phyloP scores from a whole-genome alignment of 176 grass and related monocot species.

The Eragrostis curvula region DNA sequence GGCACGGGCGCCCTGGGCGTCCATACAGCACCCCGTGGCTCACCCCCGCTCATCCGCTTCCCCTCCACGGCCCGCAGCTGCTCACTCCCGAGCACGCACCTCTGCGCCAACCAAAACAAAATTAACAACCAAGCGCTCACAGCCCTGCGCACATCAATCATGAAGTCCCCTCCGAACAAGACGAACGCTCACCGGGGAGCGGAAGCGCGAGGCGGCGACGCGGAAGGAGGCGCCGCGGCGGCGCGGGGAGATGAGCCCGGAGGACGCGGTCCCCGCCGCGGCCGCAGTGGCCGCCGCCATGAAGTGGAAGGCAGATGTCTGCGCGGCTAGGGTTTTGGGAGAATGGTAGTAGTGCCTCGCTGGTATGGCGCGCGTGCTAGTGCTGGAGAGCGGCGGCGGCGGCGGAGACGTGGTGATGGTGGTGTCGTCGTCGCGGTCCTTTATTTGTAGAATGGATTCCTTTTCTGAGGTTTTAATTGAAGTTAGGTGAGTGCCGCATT shows the following conservation, averaged over 20 bases:
- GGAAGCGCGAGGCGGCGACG: constrained; percentile 39
- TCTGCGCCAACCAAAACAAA: constrained; percentile 18
- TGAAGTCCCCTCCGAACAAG: not conserved
- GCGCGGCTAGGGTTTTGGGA: constrained; percentile 33
- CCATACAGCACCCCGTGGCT: constrained; percentile 19
- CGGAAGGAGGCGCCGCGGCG: constrained; percentile 20
- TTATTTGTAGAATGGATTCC: not conserved
- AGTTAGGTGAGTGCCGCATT: not conserved
- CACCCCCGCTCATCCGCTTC: constrained; percentile 19
- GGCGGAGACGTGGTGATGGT: constrained; percentile 13
- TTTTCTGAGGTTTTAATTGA: constrained; percentile 4
- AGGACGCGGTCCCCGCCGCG: constrained; percentile 38
- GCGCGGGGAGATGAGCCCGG: constrained; percentile 36
- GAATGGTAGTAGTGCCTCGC: not conserved
- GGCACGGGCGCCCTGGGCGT: constrained; percentile 36
- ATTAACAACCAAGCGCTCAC: not conserved
- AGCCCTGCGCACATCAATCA: not conserved
- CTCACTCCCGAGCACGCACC: constrained; percentile 50
- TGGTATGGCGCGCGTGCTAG: not conserved
- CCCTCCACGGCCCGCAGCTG: constrained; percentile 39
- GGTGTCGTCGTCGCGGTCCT: not conserved
- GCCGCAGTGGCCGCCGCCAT: constrained; percentile 49
- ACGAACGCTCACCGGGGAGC: constrained; percentile 48
- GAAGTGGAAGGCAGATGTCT: constrained; percentile 1
- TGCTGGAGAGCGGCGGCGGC: not conserved